These are phyloP conservation scores for Apophysomyces ossiformis DNA, from an alignment of 371 early-diverging fungal genomes.

Conservation along the genomic window DNA sequence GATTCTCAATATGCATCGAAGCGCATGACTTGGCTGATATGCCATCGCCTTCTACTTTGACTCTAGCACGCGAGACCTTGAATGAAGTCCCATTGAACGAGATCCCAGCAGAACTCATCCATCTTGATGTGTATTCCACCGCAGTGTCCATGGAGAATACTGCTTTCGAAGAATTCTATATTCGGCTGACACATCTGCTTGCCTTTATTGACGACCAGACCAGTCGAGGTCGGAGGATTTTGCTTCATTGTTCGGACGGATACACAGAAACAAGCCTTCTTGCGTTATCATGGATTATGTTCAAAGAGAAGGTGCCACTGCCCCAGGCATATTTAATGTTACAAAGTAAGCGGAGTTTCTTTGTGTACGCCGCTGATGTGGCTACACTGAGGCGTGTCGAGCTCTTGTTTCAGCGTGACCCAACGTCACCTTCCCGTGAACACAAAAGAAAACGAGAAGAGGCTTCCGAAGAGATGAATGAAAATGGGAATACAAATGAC, in stretches of 20 bases:
- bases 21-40: slow-evolving; percentile 62
- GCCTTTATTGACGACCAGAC: slow-evolving; percentile 46
- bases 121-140: slow-evolving; percentile 52
- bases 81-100: slow-evolving; percentile 32
- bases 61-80: slow-evolving; percentile 42
- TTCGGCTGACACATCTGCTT: slow-evolving; percentile 34
- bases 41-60: slow-evolving; percentile 52
- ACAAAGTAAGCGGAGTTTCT: slow-evolving; percentile 63
- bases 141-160: slow-evolving; percentile 24
- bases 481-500: slow-evolving; percentile 8
- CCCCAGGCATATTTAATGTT: slow-evolving; percentile 64
- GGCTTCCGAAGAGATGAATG: slow-evolving; percentile 10
- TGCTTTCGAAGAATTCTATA: slow-evolving; percentile 36
- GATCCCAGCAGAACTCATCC: slow-evolving; percentile 54
- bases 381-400: slow-evolving; percentile 45
- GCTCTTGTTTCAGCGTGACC: slow-evolving; percentile 6
- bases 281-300: slow-evolving; percentile 61
- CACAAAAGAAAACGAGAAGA: slow-evolving; percentile 28
- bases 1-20: slow-evolving; percentile 66
- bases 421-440: background rate
- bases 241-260: slow-evolving; percentile 69
- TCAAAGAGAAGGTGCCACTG: slow-evolving; percentile 45
- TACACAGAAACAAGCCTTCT: slow-evolving; percentile 65
- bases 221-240: slow-evolving; percentile 37
- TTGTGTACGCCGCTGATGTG: slow-evolving; percentile 64